Conservation (phyloP, 208 protist genomes). For the Herpetomonas tarakana region DNA sequence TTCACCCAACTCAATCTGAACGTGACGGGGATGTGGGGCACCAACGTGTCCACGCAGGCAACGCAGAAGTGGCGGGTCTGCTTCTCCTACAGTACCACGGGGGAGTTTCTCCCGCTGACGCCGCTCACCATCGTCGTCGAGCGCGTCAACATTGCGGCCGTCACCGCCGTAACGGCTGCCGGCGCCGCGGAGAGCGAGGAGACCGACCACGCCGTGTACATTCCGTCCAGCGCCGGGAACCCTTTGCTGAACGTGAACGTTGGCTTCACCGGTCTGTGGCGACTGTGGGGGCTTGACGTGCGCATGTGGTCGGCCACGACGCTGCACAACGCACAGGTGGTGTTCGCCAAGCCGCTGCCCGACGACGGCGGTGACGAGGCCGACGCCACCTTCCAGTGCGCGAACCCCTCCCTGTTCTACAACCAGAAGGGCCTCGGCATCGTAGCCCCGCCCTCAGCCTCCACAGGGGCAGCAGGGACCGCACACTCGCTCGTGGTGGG, state of each 20-base stretch:
- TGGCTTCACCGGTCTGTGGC: constrained; percentile 58
- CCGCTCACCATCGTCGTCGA: constrained; percentile 38
- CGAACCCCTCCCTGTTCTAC: constrained; percentile 58
- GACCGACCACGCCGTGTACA: background rate
- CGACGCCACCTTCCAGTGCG: constrained; percentile 48
- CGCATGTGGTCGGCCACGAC: constrained; percentile 52
- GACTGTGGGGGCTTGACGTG: constrained; percentile 52
- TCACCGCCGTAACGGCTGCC: constrained; percentile 20
- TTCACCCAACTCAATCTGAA: constrained; percentile 67
- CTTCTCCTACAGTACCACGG: constrained; percentile 44
- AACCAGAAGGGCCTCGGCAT: constrained; percentile 26
- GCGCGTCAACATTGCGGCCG: constrained; percentile 27
- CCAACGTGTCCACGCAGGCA: constrained; percentile 15
- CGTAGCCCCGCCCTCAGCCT: constrained; percentile 5
- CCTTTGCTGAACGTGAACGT: constrained; percentile 48
- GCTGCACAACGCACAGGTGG: constrained; percentile 41
- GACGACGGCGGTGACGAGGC: constrained; percentile 15
- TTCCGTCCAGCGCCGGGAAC: background rate
- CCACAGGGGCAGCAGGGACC: background rate
- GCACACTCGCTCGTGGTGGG: background rate
- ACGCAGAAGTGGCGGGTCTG: constrained; percentile 55
- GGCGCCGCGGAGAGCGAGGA: constrained; percentile 10
- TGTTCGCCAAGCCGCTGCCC: constrained; percentile 36
- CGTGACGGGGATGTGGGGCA: constrained; percentile 69
- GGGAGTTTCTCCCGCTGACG: constrained; percentile 33